Evolutionary conservation across 257 asterid genomes (phyloP).

Genomic region (Euphrasia confusa): DNA sequence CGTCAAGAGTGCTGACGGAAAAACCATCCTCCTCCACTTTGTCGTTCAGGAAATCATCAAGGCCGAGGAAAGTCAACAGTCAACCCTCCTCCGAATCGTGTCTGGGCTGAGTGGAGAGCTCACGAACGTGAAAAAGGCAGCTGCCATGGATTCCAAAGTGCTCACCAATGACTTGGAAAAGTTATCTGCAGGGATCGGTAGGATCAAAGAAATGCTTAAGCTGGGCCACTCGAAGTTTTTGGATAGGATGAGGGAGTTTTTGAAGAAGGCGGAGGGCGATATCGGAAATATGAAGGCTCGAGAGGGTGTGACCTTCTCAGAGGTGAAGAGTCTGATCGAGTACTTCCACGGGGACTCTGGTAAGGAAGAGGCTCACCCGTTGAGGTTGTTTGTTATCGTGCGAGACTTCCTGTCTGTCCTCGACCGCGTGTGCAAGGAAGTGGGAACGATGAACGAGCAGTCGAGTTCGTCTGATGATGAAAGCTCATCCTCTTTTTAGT

Average conservation of each 20-base stretch:
- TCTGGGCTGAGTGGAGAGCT: conserved; percentile 68
- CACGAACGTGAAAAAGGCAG: conserved; percentile 72
- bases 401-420: too few relatives aligned
- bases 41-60: conserved; percentile 74
- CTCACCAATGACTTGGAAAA: conserved; percentile 46
- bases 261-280: too few relatives aligned
- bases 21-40: conserved; percentile 73
- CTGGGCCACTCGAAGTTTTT: conserved; percentile 32
- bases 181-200: conserved; percentile 46
- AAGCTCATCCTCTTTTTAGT: conserved; percentile 32
- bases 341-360: too few relatives aligned
- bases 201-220: conserved; percentile 42
- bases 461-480: conserved; percentile 49
- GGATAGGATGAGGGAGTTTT: not conserved
- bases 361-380: too few relatives aligned
- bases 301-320: too few relatives aligned
- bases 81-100: conserved; percentile 56
- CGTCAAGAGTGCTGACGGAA: conserved; percentile 72
- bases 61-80: conserved; percentile 34
- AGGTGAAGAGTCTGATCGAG: too few relatives aligned
- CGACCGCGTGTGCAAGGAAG: too few relatives aligned
- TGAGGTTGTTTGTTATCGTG: too few relatives aligned
- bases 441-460: not conserved
- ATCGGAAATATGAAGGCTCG: too few relatives aligned
- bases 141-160: conserved; percentile 59